Evolutionary conservation across 805 yeast species (phyloP).

Genomic region (Alloascoidea hylecoeti): DNA sequence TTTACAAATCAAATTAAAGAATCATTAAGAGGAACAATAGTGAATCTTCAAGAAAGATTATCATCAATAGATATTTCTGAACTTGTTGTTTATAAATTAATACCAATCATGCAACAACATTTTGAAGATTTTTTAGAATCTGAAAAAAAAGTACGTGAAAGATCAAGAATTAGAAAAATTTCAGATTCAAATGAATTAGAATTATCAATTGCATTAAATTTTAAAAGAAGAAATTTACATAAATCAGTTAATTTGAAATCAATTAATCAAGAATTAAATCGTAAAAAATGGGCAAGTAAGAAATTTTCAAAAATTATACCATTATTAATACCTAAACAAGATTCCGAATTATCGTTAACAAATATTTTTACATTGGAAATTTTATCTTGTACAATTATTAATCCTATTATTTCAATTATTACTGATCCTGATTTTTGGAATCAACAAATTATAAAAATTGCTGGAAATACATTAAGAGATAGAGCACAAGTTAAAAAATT

Average conservation of each 20-base stretch:
- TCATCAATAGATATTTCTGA: conserved; percentile 35
- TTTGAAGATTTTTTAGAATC: conserved; percentile 33
- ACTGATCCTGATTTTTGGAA: conserved; percentile 73
- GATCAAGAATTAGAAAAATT: conserved; percentile 12
- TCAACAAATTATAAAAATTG: conserved; percentile 37
- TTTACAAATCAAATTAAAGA: conserved; percentile 28
- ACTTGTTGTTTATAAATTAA: conserved; percentile 36
- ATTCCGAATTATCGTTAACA: conserved; percentile 31
- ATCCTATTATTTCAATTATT: conserved; percentile 34
- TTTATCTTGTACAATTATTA: conserved; percentile 39
- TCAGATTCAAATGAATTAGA: conserved; percentile 23
- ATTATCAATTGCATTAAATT: conserved; percentile 27
- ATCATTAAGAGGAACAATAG: conserved; percentile 28
- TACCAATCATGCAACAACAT: conserved; percentile 61
- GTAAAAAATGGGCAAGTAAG: conserved; percentile 33
- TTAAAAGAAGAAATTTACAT: conserved; percentile 41
- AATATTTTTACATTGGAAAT: conserved; percentile 45
- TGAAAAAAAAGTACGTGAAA: conserved; percentile 16
- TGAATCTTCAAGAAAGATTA: conserved; percentile 27
- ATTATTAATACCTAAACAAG: conserved; percentile 27
- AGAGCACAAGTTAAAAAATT: conserved; percentile 61
- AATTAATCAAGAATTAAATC: conserved; percentile 22
- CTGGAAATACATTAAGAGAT: conserved; percentile 57
- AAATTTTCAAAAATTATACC: conserved; percentile 31
- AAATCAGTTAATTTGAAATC: conserved; percentile 30